Conservation (phyloP, 169 alveolate species). For the Eimeria praecox region DNA sequence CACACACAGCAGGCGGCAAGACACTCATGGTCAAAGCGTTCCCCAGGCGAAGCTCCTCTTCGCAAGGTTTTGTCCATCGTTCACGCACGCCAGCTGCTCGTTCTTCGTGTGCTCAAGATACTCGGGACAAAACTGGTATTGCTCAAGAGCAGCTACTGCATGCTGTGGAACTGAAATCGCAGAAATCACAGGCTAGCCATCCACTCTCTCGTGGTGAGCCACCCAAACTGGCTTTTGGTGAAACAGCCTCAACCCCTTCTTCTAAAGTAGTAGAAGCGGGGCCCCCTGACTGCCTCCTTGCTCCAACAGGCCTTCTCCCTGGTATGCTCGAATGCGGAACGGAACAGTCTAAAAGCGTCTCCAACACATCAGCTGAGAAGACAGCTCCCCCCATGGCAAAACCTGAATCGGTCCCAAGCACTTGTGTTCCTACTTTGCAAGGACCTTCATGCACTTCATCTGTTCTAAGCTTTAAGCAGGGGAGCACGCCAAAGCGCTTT, state of each 20-base stretch:
- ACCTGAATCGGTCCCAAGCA: not conserved
- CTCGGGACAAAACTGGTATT: too few relatives aligned
- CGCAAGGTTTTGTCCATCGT: not conserved
- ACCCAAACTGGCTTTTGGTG: not conserved
- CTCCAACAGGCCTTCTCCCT: not conserved
- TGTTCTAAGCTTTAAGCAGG: not conserved
- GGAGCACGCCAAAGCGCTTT: not conserved
- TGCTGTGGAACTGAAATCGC: not conserved
- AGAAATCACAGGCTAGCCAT: not conserved
- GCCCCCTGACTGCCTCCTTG: not conserved
- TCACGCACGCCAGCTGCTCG: not conserved
- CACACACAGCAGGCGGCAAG: constrained; percentile 41
- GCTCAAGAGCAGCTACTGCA: too few relatives aligned
- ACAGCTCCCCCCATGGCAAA: not conserved
- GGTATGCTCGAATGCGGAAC: not conserved
- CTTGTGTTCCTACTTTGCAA: not conserved
- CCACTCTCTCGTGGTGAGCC: not conserved
- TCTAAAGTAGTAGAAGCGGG: not conserved
- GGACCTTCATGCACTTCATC: not conserved
- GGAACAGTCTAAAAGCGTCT: not conserved
- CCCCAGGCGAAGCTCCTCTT: constrained; percentile 17
- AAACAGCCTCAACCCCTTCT: not conserved
- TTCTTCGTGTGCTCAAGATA: not conserved
- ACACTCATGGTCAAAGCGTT: constrained; percentile 31
- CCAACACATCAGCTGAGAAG: not conserved